Conservation (phyloP, 2,329 filamentous ascomycete genomes). For the Periconia macrospinosa region DNA sequence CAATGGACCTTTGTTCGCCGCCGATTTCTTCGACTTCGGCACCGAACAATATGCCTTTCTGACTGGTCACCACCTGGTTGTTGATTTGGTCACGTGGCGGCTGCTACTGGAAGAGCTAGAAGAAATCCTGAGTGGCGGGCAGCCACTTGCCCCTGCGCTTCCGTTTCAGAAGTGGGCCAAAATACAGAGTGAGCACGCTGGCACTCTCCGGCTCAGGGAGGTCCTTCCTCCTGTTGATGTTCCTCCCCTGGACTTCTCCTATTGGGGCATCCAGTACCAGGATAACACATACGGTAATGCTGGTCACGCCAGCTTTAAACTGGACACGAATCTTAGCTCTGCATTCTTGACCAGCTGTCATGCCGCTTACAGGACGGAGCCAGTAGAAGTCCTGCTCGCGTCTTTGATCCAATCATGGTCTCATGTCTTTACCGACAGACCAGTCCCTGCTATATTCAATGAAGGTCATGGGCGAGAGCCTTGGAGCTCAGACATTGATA, state of each 20-base stretch:
- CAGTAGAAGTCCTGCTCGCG: constrained; percentile 58
- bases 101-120: too few species aligned
- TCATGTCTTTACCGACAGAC: constrained; percentile 57
- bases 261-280: constrained; percentile 42
- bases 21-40: too few species aligned
- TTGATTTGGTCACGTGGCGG: too few species aligned
- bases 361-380: constrained; percentile 55
- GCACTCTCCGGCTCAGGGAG: too few species aligned
- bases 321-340: constrained; percentile 24
- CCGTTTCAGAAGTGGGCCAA: too few species aligned
- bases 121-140: too few species aligned
- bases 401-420: constrained; percentile 60
- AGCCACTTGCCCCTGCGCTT: too few species aligned
- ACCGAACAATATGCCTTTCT: too few species aligned
- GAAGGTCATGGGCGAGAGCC: constrained; percentile 43
- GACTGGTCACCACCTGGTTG: too few species aligned
- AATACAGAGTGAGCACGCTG: too few species aligned
- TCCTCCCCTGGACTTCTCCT: constrained; percentile 34
- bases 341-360: constrained; percentile 36
- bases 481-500: constrained; percentile 51
- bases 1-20: too few species aligned
- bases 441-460: constrained; percentile 53
- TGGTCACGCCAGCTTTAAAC: constrained; percentile 33
- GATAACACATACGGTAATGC: constrained; percentile 43
- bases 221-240: too few species aligned